Base-by-base conservation (phyloP, 2,329 filamentous ascomycete genomes). In the Metarhizium humberi region DNA sequence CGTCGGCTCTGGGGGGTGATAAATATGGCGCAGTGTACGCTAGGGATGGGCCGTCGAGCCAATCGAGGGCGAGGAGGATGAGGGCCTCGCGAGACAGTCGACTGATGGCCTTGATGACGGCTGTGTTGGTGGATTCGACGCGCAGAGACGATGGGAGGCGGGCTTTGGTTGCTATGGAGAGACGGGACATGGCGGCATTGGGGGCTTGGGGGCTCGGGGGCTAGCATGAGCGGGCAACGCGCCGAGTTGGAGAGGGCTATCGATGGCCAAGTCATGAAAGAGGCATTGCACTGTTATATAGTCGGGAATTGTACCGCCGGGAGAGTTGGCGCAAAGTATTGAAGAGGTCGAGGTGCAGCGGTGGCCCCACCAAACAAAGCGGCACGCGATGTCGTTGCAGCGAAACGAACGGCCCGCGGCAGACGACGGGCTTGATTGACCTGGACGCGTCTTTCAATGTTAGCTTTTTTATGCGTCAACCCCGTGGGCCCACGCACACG, bases 1-100 rank as follows among this genome's bases (percentile, higher is more conserved):
- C 34, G 18, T 62, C 57, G 2, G 58, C 47, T 48, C 61, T 57
- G 56, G 64, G 65, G 53, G 16, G 54, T 6, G 52, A 36, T 3
- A 75, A 62, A 52, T 69, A 68, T 7, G 68, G 63, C 43, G 68
- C 58, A 66, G 75, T 49, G 87, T 78, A 65, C 78, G 78, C 70
- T 45, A 83, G 74, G 59, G 87, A 85, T 59, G 78, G 75, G 51
- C 86, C 81, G 56, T 86, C 81, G 3, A 95, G 82, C 90, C 90
- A 95, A 72, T 87, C 80, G 25, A 91, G 77, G 0, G 81, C 87
- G 8, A 95, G 78, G 0, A 84, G 81, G 30, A 94, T 72, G 25
- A 95, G 79, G 0, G 87, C 84, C 50, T 84, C 74, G 52, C 90
- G 84, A 2, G 88, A 87, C 18, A 95, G 78, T 54, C 85, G 85